Percentiles rank a stretch among this genome's conserved stretches.
These are phyloP conservation scores for Actinidia chinensis DNA, from an alignment of 179 eudicot genomes.

Conservation along the genomic window DNA sequence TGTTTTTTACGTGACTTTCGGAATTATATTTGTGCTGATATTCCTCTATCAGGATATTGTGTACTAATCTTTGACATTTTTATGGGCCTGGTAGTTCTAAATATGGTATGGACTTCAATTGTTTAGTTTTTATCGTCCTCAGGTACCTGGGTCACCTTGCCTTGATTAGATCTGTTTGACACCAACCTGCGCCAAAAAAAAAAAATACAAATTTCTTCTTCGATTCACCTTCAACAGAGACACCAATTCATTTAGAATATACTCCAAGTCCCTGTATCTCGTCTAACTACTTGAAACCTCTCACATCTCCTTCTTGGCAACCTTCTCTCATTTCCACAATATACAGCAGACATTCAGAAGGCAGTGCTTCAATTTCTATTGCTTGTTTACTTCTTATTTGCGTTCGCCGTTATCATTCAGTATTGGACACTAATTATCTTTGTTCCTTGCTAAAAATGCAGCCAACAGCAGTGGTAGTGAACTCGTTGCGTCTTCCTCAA, in stretches of 20 bases:
- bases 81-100: background rate
- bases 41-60: background rate
- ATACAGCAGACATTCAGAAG: slow-evolving; percentile 50
- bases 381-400: background rate
- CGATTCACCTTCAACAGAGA: slow-evolving; percentile 56
- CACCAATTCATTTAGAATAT: slow-evolving; percentile 52
- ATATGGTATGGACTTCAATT: background rate
- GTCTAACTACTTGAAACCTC: slow-evolving; percentile 55
- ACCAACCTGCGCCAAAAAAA: slow-evolving; percentile 41
- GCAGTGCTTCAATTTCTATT: slow-evolving; percentile 27
- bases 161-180: slow-evolving; percentile 50
- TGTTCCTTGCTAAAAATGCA: slow-evolving; percentile 24
- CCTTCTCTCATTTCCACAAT: slow-evolving; percentile 37
- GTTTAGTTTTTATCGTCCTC: slow-evolving; percentile 8
- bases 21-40: no score
- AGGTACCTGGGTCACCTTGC: slow-evolving; percentile 32
- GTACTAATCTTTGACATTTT: background rate
- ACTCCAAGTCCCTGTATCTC: slow-evolving; percentile 44
- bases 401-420: background rate
- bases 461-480: slow-evolving; percentile 48
- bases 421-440: background rate
- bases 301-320: slow-evolving; percentile 43
- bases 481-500: slow-evolving; percentile 57
- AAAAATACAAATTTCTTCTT: slow-evolving; percentile 58
- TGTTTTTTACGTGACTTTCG: no score